Percentiles rank a stretch among this genome's conserved stretches.
These are phyloP conservation scores for Hibiscus syriacus DNA, from an alignment of 345 rosid species.

Conservation along the genomic window DNA sequence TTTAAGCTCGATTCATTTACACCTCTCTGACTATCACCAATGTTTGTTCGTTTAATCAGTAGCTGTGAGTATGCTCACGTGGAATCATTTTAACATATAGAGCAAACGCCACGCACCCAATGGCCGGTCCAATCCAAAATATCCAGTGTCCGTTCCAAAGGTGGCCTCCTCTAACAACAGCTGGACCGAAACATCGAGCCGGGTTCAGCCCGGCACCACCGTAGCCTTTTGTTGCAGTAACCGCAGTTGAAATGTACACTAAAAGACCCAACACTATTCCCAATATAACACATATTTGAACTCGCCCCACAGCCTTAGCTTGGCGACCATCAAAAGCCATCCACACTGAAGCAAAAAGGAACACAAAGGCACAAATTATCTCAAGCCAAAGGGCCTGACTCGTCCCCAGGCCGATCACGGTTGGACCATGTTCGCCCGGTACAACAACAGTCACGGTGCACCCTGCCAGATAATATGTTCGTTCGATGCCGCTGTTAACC, in stretches of 20 bases:
- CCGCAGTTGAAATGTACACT: constrained; percentile 28
- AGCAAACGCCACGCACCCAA: constrained; percentile 5
- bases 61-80: background rate
- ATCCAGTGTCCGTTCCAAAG: constrained; percentile 8
- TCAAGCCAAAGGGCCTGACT: constrained; percentile 29
- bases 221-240: constrained; percentile 19
- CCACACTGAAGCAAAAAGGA: constrained; percentile 32
- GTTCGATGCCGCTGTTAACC: constrained; percentile 17
- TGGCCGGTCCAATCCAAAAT: constrained; percentile 1
- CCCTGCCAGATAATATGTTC: constrained; percentile 34
- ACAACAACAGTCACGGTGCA: constrained; percentile 27
- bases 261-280: constrained; percentile 26
- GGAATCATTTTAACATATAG: constrained; percentile 1
- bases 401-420: constrained; percentile 5
- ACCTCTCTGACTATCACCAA: too few species aligned
- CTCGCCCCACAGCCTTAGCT: constrained; percentile 27
- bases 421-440: constrained; percentile 9
- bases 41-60: background rate
- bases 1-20: too few species aligned
- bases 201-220: constrained; percentile 5
- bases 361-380: constrained; percentile 32
- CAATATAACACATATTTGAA: constrained; percentile 21
- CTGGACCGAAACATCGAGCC: constrained; percentile 1
- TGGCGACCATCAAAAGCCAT: constrained; percentile 37
- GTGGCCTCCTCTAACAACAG: constrained; percentile 3